Evolutionary conservation across 2,329 filamentous ascomycete species (phyloP).

Genomic region (Decorospora gaudefroyi): DNA sequence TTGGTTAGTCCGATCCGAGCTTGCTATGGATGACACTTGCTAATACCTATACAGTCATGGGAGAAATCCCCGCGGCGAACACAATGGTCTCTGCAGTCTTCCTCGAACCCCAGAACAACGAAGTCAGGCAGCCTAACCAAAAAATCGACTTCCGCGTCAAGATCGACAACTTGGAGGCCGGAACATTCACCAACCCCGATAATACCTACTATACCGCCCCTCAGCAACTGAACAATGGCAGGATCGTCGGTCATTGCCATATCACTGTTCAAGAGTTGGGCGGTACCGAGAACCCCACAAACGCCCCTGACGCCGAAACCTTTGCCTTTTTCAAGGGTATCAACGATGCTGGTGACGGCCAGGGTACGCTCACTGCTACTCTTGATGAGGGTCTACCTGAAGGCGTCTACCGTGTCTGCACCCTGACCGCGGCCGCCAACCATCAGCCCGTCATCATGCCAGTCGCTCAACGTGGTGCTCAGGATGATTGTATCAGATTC

Average conservation of each 20-base stretch:
- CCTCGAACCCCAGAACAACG: conserved; percentile 51
- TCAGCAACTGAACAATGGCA: conserved; percentile 53
- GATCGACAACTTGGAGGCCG: conserved; percentile 56
- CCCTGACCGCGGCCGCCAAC: conserved; percentile 57
- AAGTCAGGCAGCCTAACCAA: conserved; percentile 48
- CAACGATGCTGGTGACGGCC: conserved; percentile 56
- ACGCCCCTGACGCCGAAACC: conserved; percentile 48
- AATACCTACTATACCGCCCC: conserved; percentile 61
- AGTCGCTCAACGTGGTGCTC: conserved; percentile 58
- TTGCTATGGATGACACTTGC: not conserved
- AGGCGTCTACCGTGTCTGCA: conserved; percentile 58
- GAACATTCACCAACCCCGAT: conserved; percentile 60
- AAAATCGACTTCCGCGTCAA: conserved; percentile 57
- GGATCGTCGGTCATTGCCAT: conserved; percentile 56
- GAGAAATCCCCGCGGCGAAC: conserved; percentile 56
- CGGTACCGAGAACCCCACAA: conserved; percentile 42
- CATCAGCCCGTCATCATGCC: conserved; percentile 65
- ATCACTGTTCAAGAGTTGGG: conserved; percentile 58
- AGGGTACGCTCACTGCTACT: conserved; percentile 53
- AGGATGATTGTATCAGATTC: conserved; percentile 60
- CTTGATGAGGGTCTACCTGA: conserved; percentile 55
- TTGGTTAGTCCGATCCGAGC: conserved; percentile 44
- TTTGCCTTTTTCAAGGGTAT: conserved; percentile 65
- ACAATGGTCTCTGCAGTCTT: conserved; percentile 63
- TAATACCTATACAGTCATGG: conserved; percentile 54